Conservation (phyloP, 1,139 yeast genomes). For the Saccharomyces hybrid region DNA sequence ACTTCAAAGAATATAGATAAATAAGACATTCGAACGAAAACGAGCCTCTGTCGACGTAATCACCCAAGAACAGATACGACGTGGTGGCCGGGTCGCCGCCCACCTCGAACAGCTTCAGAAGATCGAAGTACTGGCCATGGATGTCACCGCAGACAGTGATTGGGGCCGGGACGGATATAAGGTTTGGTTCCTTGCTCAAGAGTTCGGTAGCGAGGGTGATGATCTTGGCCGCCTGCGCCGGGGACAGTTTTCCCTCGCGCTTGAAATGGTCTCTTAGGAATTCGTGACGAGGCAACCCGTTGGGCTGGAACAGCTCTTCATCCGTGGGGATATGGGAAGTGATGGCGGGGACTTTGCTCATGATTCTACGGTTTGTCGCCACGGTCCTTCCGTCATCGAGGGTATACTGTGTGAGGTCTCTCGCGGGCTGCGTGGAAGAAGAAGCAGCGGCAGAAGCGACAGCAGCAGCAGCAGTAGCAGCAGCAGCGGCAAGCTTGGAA, state of each 20-base stretch:
- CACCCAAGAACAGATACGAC: conserved; percentile 82
- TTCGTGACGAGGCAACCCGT: conserved; percentile 65
- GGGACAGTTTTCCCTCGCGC: conserved; percentile 66
- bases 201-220: conserved; percentile 59
- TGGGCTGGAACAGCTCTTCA: conserved; percentile 52
- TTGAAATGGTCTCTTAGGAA: conserved; percentile 69
- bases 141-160: conserved; percentile 95
- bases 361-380: conserved; percentile 64
- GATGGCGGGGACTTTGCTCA: conserved; percentile 60
- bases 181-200: conserved; percentile 68
- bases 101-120: conserved; percentile 86
- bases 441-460: not conserved
- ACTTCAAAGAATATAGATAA: conserved; percentile 71
- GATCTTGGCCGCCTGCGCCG: conserved; percentile 61
- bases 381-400: conserved; percentile 64
- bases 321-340: conserved; percentile 60
- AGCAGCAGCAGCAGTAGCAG: not conserved
- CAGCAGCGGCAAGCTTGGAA: not conserved
- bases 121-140: conserved; percentile 91
- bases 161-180: conserved; percentile 81
- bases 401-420: conserved; percentile 49
- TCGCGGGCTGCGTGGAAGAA: conserved; percentile 11
- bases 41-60: conserved; percentile 92
- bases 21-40: conserved; percentile 85
- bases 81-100: conserved; percentile 83